Evolutionary conservation across 305 asterid species (phyloP).

Genomic region (Solanum hybrid): DNA sequence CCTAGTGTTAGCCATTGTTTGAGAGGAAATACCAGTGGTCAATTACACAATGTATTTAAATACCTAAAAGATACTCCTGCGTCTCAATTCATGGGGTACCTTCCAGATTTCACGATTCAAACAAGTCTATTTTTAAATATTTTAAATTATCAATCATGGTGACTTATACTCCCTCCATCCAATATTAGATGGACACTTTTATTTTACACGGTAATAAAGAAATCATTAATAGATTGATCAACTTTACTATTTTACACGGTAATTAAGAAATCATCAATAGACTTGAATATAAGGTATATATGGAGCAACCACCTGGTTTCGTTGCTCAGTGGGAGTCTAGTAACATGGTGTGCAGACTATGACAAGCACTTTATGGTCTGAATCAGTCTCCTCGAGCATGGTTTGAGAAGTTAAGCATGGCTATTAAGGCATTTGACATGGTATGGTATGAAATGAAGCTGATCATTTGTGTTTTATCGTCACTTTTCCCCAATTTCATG

Average conservation of each 20-base stretch:
- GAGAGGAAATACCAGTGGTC: not conserved
- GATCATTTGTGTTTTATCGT: not conserved
- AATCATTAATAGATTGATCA: not conserved
- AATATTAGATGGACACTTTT: not conserved
- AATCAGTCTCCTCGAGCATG: not conserved
- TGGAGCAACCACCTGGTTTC: not conserved
- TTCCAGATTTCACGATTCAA: not conserved
- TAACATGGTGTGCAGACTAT: not conserved
- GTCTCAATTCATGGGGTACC: not conserved
- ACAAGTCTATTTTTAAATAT: not conserved
- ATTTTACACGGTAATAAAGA: too few relatives aligned
- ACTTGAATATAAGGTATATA: not conserved
- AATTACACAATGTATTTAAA: not conserved
- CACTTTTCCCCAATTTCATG: not conserved
- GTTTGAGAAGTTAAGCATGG: not conserved
- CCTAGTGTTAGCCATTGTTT: not conserved
- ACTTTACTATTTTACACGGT: not conserved
- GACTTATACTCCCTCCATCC: not conserved
- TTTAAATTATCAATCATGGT: not conserved
- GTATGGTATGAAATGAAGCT: not conserved
- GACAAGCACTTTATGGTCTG: not conserved
- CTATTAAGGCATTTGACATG: not conserved
- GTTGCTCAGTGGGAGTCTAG: not conserved
- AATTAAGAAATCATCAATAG: not conserved
- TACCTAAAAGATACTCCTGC: not conserved